Evolutionary conservation across 1,284 basidiomycete genomes (phyloP).

Genomic region (Marasmius fiardii): DNA sequence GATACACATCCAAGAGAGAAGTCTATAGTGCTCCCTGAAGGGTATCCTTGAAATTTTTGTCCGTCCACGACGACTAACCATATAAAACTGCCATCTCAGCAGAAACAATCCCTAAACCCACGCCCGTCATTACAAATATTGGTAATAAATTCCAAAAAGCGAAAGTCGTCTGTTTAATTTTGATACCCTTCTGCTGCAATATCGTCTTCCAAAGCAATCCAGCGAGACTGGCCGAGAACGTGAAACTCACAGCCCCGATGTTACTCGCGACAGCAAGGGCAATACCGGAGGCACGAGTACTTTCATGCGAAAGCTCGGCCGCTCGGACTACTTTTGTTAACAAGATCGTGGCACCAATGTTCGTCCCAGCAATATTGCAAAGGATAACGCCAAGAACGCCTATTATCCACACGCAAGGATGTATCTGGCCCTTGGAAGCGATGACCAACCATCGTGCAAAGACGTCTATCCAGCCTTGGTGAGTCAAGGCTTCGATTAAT

Average conservation of each 20-base stretch:
- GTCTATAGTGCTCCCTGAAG: too few relatives aligned
- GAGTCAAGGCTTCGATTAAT: constrained; percentile 81
- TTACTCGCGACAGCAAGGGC: constrained; percentile 69
- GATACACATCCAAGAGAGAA: too few relatives aligned
- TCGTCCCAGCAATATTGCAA: constrained; percentile 91
- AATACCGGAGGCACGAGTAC: constrained; percentile 40
- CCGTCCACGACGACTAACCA: constrained; percentile 7
- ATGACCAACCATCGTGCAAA: constrained; percentile 73
- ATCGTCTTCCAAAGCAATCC: constrained; percentile 88
- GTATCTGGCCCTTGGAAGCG: constrained; percentile 43
- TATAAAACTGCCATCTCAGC: constrained; percentile 64
- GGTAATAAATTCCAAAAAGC: constrained; percentile 71
- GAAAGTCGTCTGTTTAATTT: constrained; percentile 67
- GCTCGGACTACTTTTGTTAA: constrained; percentile 54
- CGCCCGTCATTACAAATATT: constrained; percentile 46
- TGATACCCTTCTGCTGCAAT: constrained; percentile 74
- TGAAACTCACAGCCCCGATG: constrained; percentile 90
- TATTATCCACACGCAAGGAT: constrained; percentile 52
- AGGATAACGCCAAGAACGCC: constrained; percentile 67
- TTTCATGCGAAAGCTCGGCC: constrained; percentile 26
- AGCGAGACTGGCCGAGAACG: constrained; percentile 88
- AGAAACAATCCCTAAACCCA: constrained; percentile 54
- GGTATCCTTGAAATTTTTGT: too few relatives aligned
- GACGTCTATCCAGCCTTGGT: constrained; percentile 89
- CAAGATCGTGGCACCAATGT: constrained; percentile 95